A percentile compares a stretch with the other conserved stretches of the same genome.
Evolutionary conservation across 2,329 filamentous ascomycete species (phyloP).

Genomic region (Fusarium sambucinum): DNA sequence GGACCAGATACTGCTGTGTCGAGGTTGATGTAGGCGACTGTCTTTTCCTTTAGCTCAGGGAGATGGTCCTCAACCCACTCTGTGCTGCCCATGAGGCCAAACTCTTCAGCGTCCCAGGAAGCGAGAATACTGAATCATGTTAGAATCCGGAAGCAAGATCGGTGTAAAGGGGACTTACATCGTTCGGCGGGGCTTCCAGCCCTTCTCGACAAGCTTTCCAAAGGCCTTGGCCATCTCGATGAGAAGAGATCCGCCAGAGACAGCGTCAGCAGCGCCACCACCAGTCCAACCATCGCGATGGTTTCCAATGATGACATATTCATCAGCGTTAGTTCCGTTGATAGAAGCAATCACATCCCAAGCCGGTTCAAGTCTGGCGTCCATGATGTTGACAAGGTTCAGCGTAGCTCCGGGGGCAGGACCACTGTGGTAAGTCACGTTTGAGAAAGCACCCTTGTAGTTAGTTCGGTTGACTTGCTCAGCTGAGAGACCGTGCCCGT

Average conservation of each 20-base stretch:
- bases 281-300: slow-evolving; percentile 67
- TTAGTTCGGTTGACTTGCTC: slow-evolving; percentile 26
- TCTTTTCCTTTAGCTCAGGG: slow-evolving; percentile 25
- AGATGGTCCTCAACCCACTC: slow-evolving; percentile 37
- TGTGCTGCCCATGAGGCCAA: slow-evolving; percentile 33
- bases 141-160: accelerated
- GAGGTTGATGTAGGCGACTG: slow-evolving; percentile 60
- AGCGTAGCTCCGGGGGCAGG: slow-evolving; percentile 23
- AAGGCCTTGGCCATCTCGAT: slow-evolving; percentile 64
- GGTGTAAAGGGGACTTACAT: slow-evolving; percentile 48
- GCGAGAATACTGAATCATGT: slow-evolving; percentile 9
- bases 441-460: slow-evolving; percentile 34
- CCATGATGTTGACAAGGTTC: slow-evolving; percentile 31
- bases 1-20: slow-evolving; percentile 62
- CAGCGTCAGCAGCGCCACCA: slow-evolving; percentile 65
- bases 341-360: slow-evolving; percentile 56
- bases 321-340: slow-evolving; percentile 55
- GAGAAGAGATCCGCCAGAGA: slow-evolving; percentile 62
- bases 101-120: slow-evolving; percentile 35
- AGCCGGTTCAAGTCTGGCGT: slow-evolving; percentile 20
- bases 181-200: slow-evolving; percentile 65
- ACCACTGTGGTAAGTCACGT: slow-evolving; percentile 30
- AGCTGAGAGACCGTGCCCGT: slow-evolving; percentile 17
- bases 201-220: slow-evolving; percentile 58
- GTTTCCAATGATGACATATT: slow-evolving; percentile 63